These are phyloP conservation scores for Fusarium clavum DNA, from an alignment of 2,329 filamentous ascomycete species.

Conservation along the genomic window DNA sequence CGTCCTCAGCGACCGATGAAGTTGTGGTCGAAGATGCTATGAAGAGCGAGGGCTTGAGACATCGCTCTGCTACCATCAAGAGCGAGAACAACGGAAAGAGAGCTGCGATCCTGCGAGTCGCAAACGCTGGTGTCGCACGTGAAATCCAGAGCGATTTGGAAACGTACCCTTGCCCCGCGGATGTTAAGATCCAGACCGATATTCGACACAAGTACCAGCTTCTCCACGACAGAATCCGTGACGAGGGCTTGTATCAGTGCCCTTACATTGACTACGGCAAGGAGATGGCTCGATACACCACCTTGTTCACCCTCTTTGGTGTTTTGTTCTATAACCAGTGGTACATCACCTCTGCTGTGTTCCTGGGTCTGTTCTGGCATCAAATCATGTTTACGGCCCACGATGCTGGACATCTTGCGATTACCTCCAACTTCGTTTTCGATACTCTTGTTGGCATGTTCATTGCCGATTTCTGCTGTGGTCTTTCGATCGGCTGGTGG, in stretches of 20 bases:
- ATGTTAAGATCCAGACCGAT: conserved; percentile 63
- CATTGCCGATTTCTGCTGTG: conserved; percentile 73
- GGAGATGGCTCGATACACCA: conserved; percentile 66
- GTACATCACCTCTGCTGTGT: conserved; percentile 68
- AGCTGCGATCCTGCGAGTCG: conserved; percentile 24
- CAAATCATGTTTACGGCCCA: conserved; percentile 77
- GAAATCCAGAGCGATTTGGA: conserved; percentile 50
- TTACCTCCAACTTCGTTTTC: conserved; percentile 67
- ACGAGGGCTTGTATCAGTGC: conserved; percentile 69
- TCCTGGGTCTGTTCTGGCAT: conserved; percentile 74
- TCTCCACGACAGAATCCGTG: conserved; percentile 66
- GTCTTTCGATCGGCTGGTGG: conserved; percentile 76
- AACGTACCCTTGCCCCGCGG: conserved; percentile 65
- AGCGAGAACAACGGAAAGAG: conserved; percentile 5
- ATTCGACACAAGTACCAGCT: conserved; percentile 67
- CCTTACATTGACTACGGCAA: conserved; percentile 68
- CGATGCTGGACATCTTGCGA: conserved; percentile 72
- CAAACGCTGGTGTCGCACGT: conserved; percentile 40
- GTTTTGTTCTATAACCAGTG: conserved; percentile 60
- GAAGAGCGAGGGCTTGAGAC: conserved; percentile 4
- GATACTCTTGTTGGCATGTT: conserved; percentile 73
- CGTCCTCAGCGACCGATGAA: conserved; percentile 31
- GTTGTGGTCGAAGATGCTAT: conserved; percentile 3
- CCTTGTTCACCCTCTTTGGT: conserved; percentile 63
- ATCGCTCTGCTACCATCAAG: conserved; percentile 13